phyloP scores from a whole-genome alignment of 2,329 filamentous ascomycete species.

The Fusarium nanum region DNA sequence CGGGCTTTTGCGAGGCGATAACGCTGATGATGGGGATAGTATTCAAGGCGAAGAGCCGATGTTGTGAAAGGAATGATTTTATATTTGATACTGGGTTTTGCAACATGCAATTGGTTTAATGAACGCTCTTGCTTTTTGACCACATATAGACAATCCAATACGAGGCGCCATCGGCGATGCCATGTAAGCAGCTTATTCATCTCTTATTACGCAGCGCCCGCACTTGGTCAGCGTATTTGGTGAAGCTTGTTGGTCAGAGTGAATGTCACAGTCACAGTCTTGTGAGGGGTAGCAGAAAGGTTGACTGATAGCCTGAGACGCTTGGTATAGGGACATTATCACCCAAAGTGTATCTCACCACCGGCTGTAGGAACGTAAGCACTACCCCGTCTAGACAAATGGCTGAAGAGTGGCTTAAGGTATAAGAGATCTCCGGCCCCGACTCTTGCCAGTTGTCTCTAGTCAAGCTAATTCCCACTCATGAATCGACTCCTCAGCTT shows the following conservation, averaged over 20 bases:
- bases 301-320: background rate
- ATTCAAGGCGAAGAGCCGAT: slow-evolving; percentile 44
- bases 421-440: slow-evolving; percentile 2
- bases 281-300: slow-evolving; percentile 41
- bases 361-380: slow-evolving; percentile 7
- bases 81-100: slow-evolving; percentile 2
- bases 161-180: background rate
- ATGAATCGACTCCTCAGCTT: slow-evolving; percentile 24
- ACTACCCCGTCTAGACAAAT: background rate
- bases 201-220: slow-evolving; percentile 13
- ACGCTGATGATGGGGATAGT: slow-evolving; percentile 50
- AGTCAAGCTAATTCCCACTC: background rate
- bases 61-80: slow-evolving; percentile 34
- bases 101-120: slow-evolving; percentile 15
- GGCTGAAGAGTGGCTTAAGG: background rate
- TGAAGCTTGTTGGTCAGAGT: slow-evolving; percentile 6
- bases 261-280: slow-evolving; percentile 10
- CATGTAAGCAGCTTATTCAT: slow-evolving; percentile 38
- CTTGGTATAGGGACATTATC: background rate
- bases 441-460: background rate
- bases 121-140: slow-evolving; percentile 1
- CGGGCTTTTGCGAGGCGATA: slow-evolving; percentile 56
- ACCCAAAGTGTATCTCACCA: slow-evolving; percentile 21
- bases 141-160: background rate
- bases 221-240: slow-evolving; percentile 41